phyloP scores from a whole-genome alignment of 140 eudicot genomes.

The Anethum foeniculum region DNA sequence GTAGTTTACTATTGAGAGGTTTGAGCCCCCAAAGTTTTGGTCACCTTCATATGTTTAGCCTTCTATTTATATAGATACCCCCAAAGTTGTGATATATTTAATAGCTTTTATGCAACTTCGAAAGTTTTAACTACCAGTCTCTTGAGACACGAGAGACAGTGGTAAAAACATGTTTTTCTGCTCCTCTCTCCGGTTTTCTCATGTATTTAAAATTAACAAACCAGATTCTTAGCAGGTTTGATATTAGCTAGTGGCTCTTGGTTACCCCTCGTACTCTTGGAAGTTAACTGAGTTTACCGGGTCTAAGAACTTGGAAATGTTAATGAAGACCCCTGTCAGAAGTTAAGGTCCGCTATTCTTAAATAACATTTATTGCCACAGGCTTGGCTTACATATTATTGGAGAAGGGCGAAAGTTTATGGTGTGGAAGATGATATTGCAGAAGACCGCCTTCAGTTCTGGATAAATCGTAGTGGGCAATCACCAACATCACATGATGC shows the following conservation, averaged over 20 bases:
- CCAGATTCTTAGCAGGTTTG: not conserved
- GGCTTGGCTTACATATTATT: slow-evolving; percentile 97
- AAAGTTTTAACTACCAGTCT: not conserved
- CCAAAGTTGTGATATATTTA: not conserved
- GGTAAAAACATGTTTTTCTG: not conserved
- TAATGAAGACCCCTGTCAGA: not conserved
- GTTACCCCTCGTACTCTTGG: not conserved
- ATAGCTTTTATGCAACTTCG: not conserved
- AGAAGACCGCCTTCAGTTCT: slow-evolving; percentile 80
- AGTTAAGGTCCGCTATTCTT: slow-evolving; percentile 7
- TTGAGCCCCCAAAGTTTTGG: not conserved
- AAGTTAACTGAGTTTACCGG: not conserved
- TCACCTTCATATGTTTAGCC: not conserved
- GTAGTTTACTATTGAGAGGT: not conserved
- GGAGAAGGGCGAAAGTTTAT: slow-evolving; percentile 93
- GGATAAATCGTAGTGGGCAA: slow-evolving; percentile 79
- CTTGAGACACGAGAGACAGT: not conserved
- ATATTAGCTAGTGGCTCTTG: not conserved
- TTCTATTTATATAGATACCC: not conserved
- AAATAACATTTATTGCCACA: slow-evolving; percentile 15
- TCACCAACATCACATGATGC: slow-evolving; percentile 88
- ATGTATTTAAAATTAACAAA: not conserved
- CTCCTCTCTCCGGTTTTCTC: not conserved
- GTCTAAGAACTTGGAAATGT: not conserved
- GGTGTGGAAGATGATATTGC: slow-evolving; percentile 95